Percentiles rank a stretch among this genome's conserved stretches.
phyloP scores from a whole-genome alignment of 1,284 basidiomycete species.

The Heterobasidion irregulare region DNA sequence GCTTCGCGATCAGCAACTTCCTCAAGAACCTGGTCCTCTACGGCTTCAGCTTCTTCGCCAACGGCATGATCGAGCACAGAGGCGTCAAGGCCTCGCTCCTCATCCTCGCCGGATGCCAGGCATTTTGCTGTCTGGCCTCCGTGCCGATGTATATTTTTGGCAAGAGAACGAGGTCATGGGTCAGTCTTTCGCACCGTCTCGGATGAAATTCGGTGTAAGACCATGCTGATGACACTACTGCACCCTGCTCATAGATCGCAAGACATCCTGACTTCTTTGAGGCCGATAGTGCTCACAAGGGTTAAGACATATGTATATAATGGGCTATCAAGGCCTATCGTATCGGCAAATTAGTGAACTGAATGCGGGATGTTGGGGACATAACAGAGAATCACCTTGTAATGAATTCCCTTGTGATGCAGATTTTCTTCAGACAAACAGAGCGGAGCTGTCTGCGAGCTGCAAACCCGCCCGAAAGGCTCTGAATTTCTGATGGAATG shows the following conservation, averaged over 20 bases:
- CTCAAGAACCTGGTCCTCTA: constrained; percentile 36
- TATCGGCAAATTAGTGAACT: no score
- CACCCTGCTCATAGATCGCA: constrained; percentile 16
- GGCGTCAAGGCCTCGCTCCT: constrained; percentile 30
- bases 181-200: constrained; percentile 15
- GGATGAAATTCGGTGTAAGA: no score
- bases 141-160: constrained; percentile 34
- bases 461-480: no score
- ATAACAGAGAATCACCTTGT: no score
- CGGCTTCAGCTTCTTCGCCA: constrained; percentile 36
- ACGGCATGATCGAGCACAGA: constrained; percentile 28
- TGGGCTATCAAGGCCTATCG: no score
- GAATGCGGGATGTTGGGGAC: no score
- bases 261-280: constrained; percentile 20
- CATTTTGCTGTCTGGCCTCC: constrained; percentile 28
- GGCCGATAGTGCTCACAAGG: no score
- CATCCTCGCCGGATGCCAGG: constrained; percentile 30
- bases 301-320: no score
- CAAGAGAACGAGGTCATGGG: constrained; percentile 31
- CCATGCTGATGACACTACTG: background rate
- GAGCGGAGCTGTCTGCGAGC: no score
- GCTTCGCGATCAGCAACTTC: constrained; percentile 34
- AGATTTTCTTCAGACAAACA: no score
- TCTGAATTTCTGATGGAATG: no score
- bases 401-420: no score